Evolutionary conservation across 2,329 filamentous ascomycete genomes (phyloP).

Genomic region (Salinomyces thailandicus): DNA sequence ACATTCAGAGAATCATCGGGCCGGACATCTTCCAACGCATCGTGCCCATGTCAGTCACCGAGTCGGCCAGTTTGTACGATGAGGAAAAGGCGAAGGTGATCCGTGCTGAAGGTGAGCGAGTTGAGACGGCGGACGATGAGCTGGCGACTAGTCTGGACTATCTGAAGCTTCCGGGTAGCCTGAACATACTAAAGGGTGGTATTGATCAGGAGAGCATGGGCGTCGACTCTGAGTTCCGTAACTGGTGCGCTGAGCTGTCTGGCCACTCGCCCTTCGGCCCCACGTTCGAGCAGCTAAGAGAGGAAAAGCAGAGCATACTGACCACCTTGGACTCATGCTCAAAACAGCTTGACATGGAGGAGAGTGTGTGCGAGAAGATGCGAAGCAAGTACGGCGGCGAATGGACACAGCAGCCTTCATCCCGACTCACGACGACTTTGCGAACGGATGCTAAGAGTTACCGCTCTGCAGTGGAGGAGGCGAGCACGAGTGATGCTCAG

Average conservation of each 20-base stretch:
- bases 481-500: slow-evolving; percentile 73
- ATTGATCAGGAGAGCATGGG: slow-evolving; percentile 75
- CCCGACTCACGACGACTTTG: slow-evolving; percentile 75
- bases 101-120: slow-evolving; percentile 83
- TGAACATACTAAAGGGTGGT: slow-evolving; percentile 86
- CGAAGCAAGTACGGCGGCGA: slow-evolving; percentile 89
- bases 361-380: slow-evolving; percentile 98
- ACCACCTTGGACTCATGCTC: slow-evolving; percentile 64
- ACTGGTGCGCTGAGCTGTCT: slow-evolving; percentile 88
- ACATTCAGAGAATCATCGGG: slow-evolving; percentile 92
- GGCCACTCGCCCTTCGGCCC: slow-evolving; percentile 68
- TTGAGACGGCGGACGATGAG: slow-evolving; percentile 85
- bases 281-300: slow-evolving; percentile 68
- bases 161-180: slow-evolving; percentile 63
- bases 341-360: slow-evolving; percentile 91
- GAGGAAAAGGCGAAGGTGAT: slow-evolving; percentile 97
- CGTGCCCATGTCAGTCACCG: slow-evolving; percentile 88
- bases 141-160: slow-evolving; percentile 95
- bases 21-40: slow-evolving; percentile 96
- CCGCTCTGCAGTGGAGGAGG: slow-evolving; percentile 79
- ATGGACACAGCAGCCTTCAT: slow-evolving; percentile 96
- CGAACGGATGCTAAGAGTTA: slow-evolving; percentile 82
- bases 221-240: slow-evolving; percentile 82
- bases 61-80: slow-evolving; percentile 92
- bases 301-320: slow-evolving; percentile 66